Evolutionary conservation across 805 yeast genomes (phyloP), one percentile per base, ranked within the genome.

Genomic region (Brettanomyces sp.): DNA sequence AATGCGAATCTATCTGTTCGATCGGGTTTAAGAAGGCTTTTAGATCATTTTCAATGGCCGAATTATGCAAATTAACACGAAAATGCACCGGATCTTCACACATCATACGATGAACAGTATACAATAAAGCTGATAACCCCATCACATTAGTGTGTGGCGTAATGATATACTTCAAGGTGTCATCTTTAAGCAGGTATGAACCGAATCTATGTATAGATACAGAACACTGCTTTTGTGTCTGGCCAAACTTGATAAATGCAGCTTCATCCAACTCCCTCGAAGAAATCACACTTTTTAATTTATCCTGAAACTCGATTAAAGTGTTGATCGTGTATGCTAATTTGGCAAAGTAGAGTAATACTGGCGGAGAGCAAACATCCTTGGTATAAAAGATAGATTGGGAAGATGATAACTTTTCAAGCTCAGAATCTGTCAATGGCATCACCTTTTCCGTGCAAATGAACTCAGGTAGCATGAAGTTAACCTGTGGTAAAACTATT

Each of bases 401-500:
- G 18, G 18, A 18, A 18, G 18, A 18, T 18, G 18, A 18, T 2
- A 18, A 18, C 18, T 18, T 18, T 18, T 18, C 18, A 32, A 32
- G 35, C 11, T 32, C 35, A 13, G 35, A 32, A 11, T 32, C 35
- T 11, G 13, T 13, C 13, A 21, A 39, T 11, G 39, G 39, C 2
- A 39, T 24, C 12, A 18, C 18, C 18, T 18, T 21, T 7, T 41
- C 36, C 11, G 36, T 18, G 11, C 9, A 11, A n/a, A 41, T 28
- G 38, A 41, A 41, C n/a, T 41, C 33, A 9, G 13, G 7, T 8
- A 32, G 7, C 9, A 33, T 35, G 37, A 57, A 55, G 1, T 47
- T 74, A 48, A 81, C 80, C 62, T 68, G 73, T 40, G 64, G 67
- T 33, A 68, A 76, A 4, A 70, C 67, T 4, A 73, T 70, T 14